Evolutionary conservation across 164 flowering plant species (phyloP), one percentile per base, ranked within the genome.

Genomic region (Stephania cephalantha): DNA sequence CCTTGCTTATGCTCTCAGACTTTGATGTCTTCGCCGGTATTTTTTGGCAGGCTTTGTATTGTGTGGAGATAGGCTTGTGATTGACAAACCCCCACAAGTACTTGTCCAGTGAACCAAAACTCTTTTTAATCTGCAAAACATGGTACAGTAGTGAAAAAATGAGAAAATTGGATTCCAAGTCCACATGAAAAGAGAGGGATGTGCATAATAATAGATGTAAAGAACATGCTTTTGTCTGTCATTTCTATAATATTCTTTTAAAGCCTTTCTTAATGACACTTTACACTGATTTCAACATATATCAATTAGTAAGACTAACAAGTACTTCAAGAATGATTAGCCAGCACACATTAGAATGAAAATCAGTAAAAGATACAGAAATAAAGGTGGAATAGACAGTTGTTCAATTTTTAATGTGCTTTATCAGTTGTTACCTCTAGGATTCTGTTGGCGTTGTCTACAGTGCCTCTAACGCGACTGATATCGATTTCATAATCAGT

Each of bases 21-120:
- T 95, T 95, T 18, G 98, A 95, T 11, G 97, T 95, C 90, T 95
- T 95, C 29, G 86, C 98, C 20, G 97, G 97, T 61, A 95, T 86
- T 83, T 90, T 92, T 77, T 87, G 81, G 76, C 89, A 78, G 44
- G 81, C 79, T 76, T 87, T 92, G 93, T 91, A 92, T 52, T 84
- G 89, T 9, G 93, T 86, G n/a, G 77, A 70, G 46, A 95, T 89
- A 6, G 98, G 87, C 80, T 89, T 95, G 85, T 90, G 70, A 61
- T 89, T 95, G 17, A 91, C 91, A 77, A 95, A 95, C 58, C 87
- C 92, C 98, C 97, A 95, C 11, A 95, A 63, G 73, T 95, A 95
- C 73, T 86, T 88, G 74, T 83, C 85, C 18, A 95, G 86, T 75
- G 97, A 87, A 1, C 95, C 93, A 50, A 85, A 88, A 68, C 79